A percentile compares a stretch with the other conserved stretches of the same genome.
Evolutionary conservation across 2,329 filamentous ascomycete genomes (phyloP).

Genomic region (Elsinoe fawcettii): DNA sequence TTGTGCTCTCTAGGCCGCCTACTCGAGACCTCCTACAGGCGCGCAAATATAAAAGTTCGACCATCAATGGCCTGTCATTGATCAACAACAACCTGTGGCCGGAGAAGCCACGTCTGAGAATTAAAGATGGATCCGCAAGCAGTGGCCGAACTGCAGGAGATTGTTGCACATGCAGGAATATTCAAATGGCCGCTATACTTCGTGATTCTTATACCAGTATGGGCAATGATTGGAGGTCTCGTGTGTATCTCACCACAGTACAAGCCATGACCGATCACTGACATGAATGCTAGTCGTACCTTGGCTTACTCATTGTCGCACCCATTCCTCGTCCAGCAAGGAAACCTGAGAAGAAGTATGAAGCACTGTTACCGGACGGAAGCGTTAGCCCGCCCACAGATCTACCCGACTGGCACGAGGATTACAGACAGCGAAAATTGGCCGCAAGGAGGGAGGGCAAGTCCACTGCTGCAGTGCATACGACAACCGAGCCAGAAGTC

Average conservation of each 20-base stretch:
- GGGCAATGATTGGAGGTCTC: constrained; percentile 1
- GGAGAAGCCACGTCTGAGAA: constrained; percentile 2
- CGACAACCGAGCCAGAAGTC: constrained; percentile 68
- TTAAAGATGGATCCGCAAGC: constrained; percentile 4
- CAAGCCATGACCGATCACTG: not conserved
- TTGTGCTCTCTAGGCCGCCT: no score
- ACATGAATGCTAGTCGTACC: constrained; percentile 22
- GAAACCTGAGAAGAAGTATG: constrained; percentile 76
- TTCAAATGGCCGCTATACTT: constrained; percentile 11
- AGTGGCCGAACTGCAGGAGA: constrained; percentile 8
- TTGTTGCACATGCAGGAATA: constrained; percentile 9
- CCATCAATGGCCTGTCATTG: not conserved
- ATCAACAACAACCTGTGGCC: not conserved
- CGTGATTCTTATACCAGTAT: constrained; percentile 10
- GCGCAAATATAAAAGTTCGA: not conserved
- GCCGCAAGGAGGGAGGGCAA: constrained; percentile 30
- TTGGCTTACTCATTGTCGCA: constrained; percentile 62
- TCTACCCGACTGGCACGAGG: constrained; percentile 83
- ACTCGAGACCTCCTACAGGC: no score
- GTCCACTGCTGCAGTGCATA: constrained; percentile 40
- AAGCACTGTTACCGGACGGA: constrained; percentile 62
- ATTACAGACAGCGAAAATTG: constrained; percentile 54
- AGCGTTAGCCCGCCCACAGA: constrained; percentile 46
- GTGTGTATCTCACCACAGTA: not conserved
- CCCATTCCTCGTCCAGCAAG: constrained; percentile 68